A percentile compares a stretch with the other conserved stretches of the same genome.
Evolutionary conservation across 2,329 filamentous ascomycete genomes (phyloP).

Genomic region (Alternaria tenuissima): DNA sequence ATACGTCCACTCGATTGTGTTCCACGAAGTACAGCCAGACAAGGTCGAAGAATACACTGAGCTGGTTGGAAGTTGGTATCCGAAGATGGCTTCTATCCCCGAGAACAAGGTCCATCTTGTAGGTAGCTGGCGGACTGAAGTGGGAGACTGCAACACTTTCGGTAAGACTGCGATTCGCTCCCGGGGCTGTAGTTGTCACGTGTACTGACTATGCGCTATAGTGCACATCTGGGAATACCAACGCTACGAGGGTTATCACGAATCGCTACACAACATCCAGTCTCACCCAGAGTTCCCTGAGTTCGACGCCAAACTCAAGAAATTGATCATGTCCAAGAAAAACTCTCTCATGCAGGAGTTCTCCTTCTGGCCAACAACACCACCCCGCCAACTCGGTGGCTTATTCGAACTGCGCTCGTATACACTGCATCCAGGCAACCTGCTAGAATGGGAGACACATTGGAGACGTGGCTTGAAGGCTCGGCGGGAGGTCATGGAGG

Average conservation of each 20-base stretch:
- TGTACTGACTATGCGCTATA: constrained; percentile 51
- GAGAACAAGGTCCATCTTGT: constrained; percentile 96
- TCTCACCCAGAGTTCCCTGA: constrained; percentile 81
- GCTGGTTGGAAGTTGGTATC: constrained; percentile 90
- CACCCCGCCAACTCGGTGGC: constrained; percentile 87
- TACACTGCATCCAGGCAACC: constrained; percentile 91
- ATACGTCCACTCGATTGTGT: constrained; percentile 97
- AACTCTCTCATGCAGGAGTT: constrained; percentile 99
- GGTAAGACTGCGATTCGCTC: constrained; percentile 62
- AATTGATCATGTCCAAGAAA: constrained; percentile 83
- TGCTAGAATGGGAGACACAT: constrained; percentile 98
- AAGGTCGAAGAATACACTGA: constrained; percentile 95
- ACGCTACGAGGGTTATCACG: constrained; percentile 94
- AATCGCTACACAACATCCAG: constrained; percentile 85
- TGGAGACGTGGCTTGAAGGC: constrained; percentile 93
- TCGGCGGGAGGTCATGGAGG: constrained; percentile 96
- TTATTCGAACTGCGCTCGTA: constrained; percentile 97
- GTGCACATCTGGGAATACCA: constrained; percentile 99
- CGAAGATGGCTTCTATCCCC: constrained; percentile 80
- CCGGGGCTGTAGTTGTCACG: not conserved
- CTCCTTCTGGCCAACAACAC: constrained; percentile 97
- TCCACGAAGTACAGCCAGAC: constrained; percentile 94
- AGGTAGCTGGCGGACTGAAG: constrained; percentile 97
- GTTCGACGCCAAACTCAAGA: constrained; percentile 85
- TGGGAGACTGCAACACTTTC: constrained; percentile 97